Percentiles rank a stretch among this genome's conserved stretches.
These are phyloP conservation scores for Pyrenochaeta sp. DNA, from an alignment of 2,329 filamentous ascomycete species.

Conservation along the genomic window DNA sequence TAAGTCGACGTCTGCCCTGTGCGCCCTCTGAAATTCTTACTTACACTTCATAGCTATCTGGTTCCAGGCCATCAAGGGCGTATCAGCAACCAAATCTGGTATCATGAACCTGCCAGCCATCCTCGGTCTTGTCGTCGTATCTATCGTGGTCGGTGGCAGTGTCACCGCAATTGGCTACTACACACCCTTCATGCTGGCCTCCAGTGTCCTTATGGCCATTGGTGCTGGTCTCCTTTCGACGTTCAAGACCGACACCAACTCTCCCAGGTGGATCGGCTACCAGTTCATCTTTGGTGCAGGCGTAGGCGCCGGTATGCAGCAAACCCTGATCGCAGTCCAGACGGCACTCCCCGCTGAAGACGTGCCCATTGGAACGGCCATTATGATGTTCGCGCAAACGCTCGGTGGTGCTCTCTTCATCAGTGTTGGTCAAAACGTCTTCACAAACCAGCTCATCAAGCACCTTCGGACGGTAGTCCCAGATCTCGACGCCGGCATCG, in stretches of 20 bases:
- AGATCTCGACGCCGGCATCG: slow-evolving; percentile 52
- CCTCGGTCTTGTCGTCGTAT: slow-evolving; percentile 55
- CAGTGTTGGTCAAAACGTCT: slow-evolving; percentile 60
- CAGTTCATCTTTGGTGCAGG: slow-evolving; percentile 54
- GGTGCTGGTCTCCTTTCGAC: slow-evolving; percentile 58
- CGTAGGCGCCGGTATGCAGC: slow-evolving; percentile 59
- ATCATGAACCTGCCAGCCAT: slow-evolving; percentile 60
- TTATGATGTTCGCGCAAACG: slow-evolving; percentile 59
- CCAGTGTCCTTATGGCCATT: slow-evolving; percentile 54
- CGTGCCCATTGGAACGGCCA: slow-evolving; percentile 57
- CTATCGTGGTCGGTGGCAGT: slow-evolving; percentile 50
- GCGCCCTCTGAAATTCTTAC: not conserved
- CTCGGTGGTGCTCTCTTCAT: slow-evolving; percentile 60
- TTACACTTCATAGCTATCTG: slow-evolving; percentile 49
- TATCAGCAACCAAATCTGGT: slow-evolving; percentile 55
- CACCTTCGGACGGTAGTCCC: slow-evolving; percentile 50
- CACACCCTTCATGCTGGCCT: slow-evolving; percentile 58
- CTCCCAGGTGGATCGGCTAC: slow-evolving; percentile 51
- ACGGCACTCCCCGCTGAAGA: slow-evolving; percentile 54
- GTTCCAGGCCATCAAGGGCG: slow-evolving; percentile 61
- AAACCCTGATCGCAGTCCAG: slow-evolving; percentile 57
- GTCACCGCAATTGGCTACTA: slow-evolving; percentile 58
- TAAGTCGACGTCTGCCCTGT: slow-evolving; percentile 13
- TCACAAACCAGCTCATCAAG: slow-evolving; percentile 58
- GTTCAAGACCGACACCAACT: slow-evolving; percentile 50